Conservation (phyloP, 2,329 filamentous ascomycete genomes). For the Blastomyces silverae region DNA sequence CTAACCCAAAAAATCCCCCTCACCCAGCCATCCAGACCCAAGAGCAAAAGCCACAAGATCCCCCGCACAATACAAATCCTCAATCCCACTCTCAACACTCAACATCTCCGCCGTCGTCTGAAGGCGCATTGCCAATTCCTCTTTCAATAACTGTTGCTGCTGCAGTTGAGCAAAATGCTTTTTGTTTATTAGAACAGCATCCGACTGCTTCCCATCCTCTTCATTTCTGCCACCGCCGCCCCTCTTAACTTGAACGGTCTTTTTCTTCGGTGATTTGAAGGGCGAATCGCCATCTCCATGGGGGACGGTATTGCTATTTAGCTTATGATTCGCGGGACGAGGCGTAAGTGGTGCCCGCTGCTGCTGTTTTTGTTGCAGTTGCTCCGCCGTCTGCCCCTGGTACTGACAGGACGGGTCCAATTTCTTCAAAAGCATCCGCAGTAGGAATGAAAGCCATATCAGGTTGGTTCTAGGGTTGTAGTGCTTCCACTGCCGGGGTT, state of each 20-base stretch:
- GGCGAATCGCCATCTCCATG: background rate
- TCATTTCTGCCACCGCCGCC: background rate
- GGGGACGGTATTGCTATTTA: slow-evolving; percentile 6
- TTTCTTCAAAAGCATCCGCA: slow-evolving; percentile 49
- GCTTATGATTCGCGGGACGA: slow-evolving; percentile 30
- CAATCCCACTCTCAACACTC: slow-evolving; percentile 35
- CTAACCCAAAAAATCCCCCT: slow-evolving; percentile 34
- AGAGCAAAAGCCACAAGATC: slow-evolving; percentile 41
- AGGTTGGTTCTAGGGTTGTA: slow-evolving; percentile 57
- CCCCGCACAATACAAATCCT: slow-evolving; percentile 40
- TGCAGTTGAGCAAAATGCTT: too few relatives aligned
- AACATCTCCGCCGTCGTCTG: slow-evolving; percentile 32
- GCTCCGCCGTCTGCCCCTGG: background rate
- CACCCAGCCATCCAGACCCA: slow-evolving; percentile 37
- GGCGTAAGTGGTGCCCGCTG: slow-evolving; percentile 29
- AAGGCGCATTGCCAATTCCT: slow-evolving; percentile 31
- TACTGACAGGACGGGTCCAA: slow-evolving; percentile 21
- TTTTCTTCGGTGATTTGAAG: slow-evolving; percentile 16
- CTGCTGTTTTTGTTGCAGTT: slow-evolving; percentile 13
- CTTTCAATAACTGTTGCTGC: slow-evolving; percentile 19
- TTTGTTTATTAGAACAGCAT: too few relatives aligned
- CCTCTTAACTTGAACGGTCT: slow-evolving; percentile 4
- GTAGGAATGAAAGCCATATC: slow-evolving; percentile 57
- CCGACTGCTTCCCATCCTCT: background rate
- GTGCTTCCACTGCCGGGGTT: slow-evolving; percentile 45